Base-by-base conservation (phyloP, 2,329 filamentous ascomycete species). In the Ophiocordyceps camponoti-saundersi region DNA sequence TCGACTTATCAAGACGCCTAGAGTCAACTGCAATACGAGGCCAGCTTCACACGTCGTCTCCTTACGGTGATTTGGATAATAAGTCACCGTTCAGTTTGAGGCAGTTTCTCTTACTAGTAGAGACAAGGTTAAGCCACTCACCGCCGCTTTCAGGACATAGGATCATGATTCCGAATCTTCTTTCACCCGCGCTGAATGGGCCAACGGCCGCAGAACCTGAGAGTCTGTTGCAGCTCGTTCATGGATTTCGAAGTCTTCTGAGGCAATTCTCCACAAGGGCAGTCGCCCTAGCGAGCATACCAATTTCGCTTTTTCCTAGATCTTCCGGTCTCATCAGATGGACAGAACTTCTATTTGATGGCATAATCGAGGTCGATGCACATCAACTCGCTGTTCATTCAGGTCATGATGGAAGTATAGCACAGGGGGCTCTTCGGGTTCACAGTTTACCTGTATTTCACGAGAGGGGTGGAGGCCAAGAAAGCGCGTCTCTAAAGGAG, bases 101-200 rank as follows among this genome's bases (percentile, higher is more conserved):
- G 20, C 57, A 69, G 0, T 82, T 94, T 47, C 64, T 93, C 42
- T 63, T 68, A 34, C 68, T 75, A 21, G 59, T 87, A 29, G 67
- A 67, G 42, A 64, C 68, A 2, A 76, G 68, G 49, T 68, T 86
- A 50, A 66, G 67, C 39, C 71, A 66, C 48, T 80, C 74, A 23
- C 65, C 78, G 1, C 66, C 77, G 1, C 70, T 72, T 10, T 75
- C 70, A 2, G 68, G 92, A 29, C 90, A 96, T 60, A 79, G 92
- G 44, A 69, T 96, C 36, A 68, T 95, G 43, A 71, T 96, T n/a
- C 90, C 92, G 0, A 81, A 76, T 47, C 71, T 96, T 11, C 75
- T 96, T 22, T 92, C 86, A 3, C 90, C 92, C n/a, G 82, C 85
- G 2, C 61, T 89, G 15, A 96, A 95, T 57, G 75, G 82, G 22